Evolutionary conservation across 129 eudicot genomes (phyloP).

Genomic region (Flaveria robusta): DNA sequence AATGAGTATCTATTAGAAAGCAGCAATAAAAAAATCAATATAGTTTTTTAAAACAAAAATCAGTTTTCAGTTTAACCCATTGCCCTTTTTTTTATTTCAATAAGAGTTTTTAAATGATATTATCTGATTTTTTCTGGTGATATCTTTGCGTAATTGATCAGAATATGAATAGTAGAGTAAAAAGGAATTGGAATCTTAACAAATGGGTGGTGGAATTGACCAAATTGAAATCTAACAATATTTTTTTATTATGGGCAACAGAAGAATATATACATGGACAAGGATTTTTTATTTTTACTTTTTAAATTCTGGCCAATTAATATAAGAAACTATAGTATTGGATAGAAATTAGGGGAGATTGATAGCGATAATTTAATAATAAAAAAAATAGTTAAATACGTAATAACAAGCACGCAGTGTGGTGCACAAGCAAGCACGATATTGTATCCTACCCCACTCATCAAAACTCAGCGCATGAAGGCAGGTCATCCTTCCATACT

Average conservation of each 20-base stretch:
- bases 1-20: too few relatives aligned
- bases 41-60: too few relatives aligned
- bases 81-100: too few relatives aligned
- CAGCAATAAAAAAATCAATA: too few relatives aligned
- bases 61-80: too few relatives aligned
- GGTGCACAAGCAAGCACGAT: slow-evolving; percentile 41
- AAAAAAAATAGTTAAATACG: background rate
- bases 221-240: background rate
- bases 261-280: slow-evolving; percentile 11
- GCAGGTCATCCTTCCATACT: slow-evolving; percentile 10
- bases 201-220: background rate
- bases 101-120: background rate
- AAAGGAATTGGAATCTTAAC: slow-evolving; percentile 10
- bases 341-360: background rate
- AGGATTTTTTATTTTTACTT: background rate
- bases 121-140: background rate
- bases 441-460: slow-evolving; percentile 2
- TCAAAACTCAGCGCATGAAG: slow-evolving; percentile 14
- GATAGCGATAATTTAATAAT: background rate
- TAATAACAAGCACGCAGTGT: slow-evolving; percentile 18
- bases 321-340: background rate
- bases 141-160: background rate
- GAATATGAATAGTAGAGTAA: slow-evolving; percentile 9
- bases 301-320: background rate
- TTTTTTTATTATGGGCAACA: background rate